Percentiles rank a stretch among this genome's conserved stretches.
phyloP scores from a whole-genome alignment of 257 asterid genomes.

The Penstemon eatonii region DNA sequence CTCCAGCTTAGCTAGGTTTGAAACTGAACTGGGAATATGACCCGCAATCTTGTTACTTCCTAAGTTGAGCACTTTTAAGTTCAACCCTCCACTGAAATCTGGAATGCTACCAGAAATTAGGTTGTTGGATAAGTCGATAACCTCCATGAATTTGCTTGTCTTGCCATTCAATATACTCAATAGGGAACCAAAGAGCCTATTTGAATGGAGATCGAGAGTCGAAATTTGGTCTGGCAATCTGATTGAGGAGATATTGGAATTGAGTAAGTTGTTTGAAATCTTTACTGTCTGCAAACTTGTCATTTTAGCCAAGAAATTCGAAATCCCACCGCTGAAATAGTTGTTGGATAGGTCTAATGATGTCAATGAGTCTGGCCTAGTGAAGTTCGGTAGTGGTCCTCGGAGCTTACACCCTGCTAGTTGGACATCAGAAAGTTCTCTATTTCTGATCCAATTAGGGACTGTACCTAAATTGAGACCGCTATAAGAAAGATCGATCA shows the following conservation, averaged over 20 bases:
- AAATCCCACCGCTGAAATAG: constrained; percentile 61
- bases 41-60: constrained; percentile 75
- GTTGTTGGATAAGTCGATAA: constrained; percentile 63
- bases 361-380: constrained; percentile 59
- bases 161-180: constrained; percentile 44
- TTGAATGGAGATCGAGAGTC: constrained; percentile 64
- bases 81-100: constrained; percentile 41
- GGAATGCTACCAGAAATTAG: constrained; percentile 72
- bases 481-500: constrained; percentile 82
- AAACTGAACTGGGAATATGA: constrained; percentile 65
- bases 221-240: constrained; percentile 63
- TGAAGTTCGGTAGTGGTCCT: constrained; percentile 75
- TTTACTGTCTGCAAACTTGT: constrained; percentile 50
- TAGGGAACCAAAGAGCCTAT: constrained; percentile 68
- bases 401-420: constrained; percentile 74
- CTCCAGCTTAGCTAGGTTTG: constrained; percentile 56
- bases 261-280: constrained; percentile 63
- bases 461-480: constrained; percentile 53
- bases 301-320: constrained; percentile 56
- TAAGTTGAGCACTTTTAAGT: constrained; percentile 58
- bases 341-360: constrained; percentile 79
- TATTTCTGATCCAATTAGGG: constrained; percentile 71
- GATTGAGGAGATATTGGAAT: constrained; percentile 57
- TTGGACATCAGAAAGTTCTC: constrained; percentile 65
- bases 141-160: constrained; percentile 62